Percentiles rank a stretch among this genome's conserved stretches.
Conservation (phyloP, 1,284 basidiomycete genomes). For the Papiliotrema flavescens region DNA sequence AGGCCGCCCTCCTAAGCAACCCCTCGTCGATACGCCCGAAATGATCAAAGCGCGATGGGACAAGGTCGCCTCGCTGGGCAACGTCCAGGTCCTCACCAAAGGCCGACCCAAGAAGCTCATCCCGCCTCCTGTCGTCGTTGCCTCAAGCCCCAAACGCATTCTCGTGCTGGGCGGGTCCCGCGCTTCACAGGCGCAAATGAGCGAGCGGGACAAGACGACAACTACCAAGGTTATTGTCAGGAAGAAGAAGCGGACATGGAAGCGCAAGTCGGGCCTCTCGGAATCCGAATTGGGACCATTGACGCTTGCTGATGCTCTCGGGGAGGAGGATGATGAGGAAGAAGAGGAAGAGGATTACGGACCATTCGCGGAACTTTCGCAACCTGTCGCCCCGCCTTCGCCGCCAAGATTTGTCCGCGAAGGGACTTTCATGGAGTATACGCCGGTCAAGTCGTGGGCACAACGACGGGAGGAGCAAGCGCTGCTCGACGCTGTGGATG, state of each 20-base stretch:
- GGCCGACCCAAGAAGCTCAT: no score
- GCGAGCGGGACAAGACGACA: not conserved
- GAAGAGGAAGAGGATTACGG: not conserved
- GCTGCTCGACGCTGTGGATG: no score
- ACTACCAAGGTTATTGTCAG: not conserved
- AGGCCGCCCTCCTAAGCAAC: no score
- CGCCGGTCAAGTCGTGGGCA: not conserved
- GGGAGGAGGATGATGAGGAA: not conserved
- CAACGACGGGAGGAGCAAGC: not conserved
- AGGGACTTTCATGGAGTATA: not conserved
- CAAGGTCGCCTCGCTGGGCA: no score
- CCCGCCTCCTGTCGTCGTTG: not conserved
- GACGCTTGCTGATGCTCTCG: not conserved
- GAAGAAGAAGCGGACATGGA: not conserved
- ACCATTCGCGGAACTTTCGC: not conserved
- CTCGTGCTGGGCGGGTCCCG: not conserved
- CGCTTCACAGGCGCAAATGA: not conserved
- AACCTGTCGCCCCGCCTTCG: not conserved
- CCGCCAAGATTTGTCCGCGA: not conserved
- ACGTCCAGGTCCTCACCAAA: no score
- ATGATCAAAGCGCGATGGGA: not conserved
- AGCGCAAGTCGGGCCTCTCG: not conserved
- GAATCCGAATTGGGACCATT: not conserved
- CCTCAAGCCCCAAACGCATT: not conserved
- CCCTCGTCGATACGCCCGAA: no score